Base-by-base conservation (phyloP, 208 protist species). In the Wallacemonas sp. region DNA sequence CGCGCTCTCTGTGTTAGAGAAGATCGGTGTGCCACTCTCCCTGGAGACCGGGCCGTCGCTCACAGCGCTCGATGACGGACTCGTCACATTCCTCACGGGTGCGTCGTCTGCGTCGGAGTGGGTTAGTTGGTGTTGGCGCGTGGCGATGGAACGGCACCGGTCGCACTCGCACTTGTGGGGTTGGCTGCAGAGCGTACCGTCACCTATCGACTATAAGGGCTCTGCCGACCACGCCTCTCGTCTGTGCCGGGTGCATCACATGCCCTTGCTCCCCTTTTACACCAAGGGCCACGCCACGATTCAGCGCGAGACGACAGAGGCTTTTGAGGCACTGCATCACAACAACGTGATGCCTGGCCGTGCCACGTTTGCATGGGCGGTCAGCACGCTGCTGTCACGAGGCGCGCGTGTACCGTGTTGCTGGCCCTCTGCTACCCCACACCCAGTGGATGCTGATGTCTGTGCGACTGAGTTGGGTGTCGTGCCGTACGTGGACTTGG, bases 111-210 rank as follows among this genome's bases (percentile, higher is more conserved):
- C 76, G 15, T 12, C 24, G 22, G 73, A 81, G 72, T 96, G 90
- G 87, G 67, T 73, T n/a, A 71, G 76, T 55, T 74, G 85, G 68
- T 80, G 79, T 21, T 96, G 90, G 87, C 79, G 83, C 21, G 68
- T 93, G 0, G 73, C 83, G 0, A 75, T 96, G 58, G 87, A 96
- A 69, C 71, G 70, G 46, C 87, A 93, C 55, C 83, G 87, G 26
- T 79, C 71, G 33, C 66, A 85, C 48, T 96, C 90, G 19, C 77
- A 42, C 10, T 77, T 79, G 67, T 96, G 90, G 87, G 90, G 90
- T 13, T 96, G 87, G 87, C 67, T 96, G 57, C 78, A 81, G 41
- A 81, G 78, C 22, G 41, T 93, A 15, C 90, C 90, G 1, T 60
- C 61, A 10, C 19, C 39, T 12, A 55, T 73, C 38, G 81, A 80